These are phyloP conservation scores for Biscogniauxia mediterranea DNA, from an alignment of 2,329 filamentous ascomycete genomes.

Conservation along the genomic window DNA sequence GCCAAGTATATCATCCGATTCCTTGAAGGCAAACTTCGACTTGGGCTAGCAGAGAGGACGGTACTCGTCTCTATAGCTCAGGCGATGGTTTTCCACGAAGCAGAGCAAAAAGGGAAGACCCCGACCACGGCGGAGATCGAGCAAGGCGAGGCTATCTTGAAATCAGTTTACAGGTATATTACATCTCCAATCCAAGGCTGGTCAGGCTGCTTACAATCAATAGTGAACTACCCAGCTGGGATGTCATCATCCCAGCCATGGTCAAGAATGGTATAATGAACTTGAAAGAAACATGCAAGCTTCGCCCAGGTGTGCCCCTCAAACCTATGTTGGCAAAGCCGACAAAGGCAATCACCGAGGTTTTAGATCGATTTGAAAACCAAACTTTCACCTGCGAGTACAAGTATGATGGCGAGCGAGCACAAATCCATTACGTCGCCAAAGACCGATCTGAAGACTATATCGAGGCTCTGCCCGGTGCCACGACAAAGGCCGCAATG, in stretches of 20 bases:
- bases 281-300: slow-evolving; percentile 79
- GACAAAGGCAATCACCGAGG: slow-evolving; percentile 96
- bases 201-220: slow-evolving; percentile 4
- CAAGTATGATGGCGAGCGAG: slow-evolving; percentile 97
- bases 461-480: slow-evolving; percentile 56
- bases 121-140: slow-evolving; percentile 76
- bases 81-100: slow-evolving; percentile 81
- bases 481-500: slow-evolving; percentile 63
- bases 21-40: slow-evolving; percentile 86
- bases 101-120: slow-evolving; percentile 64
- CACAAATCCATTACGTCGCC: slow-evolving; percentile 97
- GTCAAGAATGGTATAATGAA: slow-evolving; percentile 82
- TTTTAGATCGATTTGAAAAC: slow-evolving; percentile 91
- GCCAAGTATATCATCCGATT: slow-evolving; percentile 93
- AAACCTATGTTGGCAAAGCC: slow-evolving; percentile 99
- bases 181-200: background rate
- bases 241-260: slow-evolving; percentile 89
- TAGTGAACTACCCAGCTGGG: slow-evolving; percentile 91
- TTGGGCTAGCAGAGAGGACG: slow-evolving; percentile 89
- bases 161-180: slow-evolving; percentile 79
- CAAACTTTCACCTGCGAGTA: slow-evolving; percentile 98
- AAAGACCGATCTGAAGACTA: slow-evolving; percentile 73
- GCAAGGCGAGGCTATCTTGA: slow-evolving; percentile 80
- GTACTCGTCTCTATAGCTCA: slow-evolving; percentile 88
- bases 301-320: slow-evolving; percentile 88